phyloP scores from a whole-genome alignment of 345 rosid species.

The Iberis pinnata region DNA sequence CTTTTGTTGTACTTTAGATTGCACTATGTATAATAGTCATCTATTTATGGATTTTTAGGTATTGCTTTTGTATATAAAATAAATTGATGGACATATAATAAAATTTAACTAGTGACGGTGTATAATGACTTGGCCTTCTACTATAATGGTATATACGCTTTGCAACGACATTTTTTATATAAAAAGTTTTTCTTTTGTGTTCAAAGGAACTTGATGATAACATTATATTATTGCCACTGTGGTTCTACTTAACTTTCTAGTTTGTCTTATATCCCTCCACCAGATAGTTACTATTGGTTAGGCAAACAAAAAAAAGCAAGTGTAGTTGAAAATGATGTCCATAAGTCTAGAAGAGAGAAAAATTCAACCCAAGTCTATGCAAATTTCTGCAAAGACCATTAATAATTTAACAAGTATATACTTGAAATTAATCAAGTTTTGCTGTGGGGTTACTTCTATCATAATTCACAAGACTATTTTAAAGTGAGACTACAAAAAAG shows the following conservation, averaged over 20 bases:
- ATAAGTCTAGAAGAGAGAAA: neutral
- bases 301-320: neutral
- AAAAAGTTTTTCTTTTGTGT: neutral
- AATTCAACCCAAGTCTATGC: slow-evolving; percentile 18
- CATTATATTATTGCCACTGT: slow-evolving; percentile 15
- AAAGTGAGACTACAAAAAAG: too few relatives aligned
- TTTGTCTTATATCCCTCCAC: slow-evolving; percentile 23
- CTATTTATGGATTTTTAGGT: slow-evolving; percentile 28
- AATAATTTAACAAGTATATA: too few relatives aligned
- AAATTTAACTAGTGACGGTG: slow-evolving; percentile 15
- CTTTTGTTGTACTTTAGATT: slow-evolving; percentile 30
- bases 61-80: slow-evolving; percentile 5
- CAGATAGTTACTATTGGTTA: slow-evolving; percentile 26
- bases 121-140: slow-evolving; percentile 25
- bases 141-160: slow-evolving; percentile 28
- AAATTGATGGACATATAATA: slow-evolving; percentile 4
- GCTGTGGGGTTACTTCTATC: slow-evolving; percentile 7
- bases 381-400: neutral
- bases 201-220: neutral
- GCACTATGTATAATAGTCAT: slow-evolving; percentile 29
- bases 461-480: too few relatives aligned
- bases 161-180: slow-evolving; percentile 16
- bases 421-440: slow-evolving; percentile 18
- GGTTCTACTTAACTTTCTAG: slow-evolving; percentile 20
- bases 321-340: slow-evolving; percentile 1